Percentiles rank a stretch among this genome's conserved stretches.
Evolutionary conservation across 805 yeast genomes (phyloP).

Genomic region (Ogataea angusta): DNA sequence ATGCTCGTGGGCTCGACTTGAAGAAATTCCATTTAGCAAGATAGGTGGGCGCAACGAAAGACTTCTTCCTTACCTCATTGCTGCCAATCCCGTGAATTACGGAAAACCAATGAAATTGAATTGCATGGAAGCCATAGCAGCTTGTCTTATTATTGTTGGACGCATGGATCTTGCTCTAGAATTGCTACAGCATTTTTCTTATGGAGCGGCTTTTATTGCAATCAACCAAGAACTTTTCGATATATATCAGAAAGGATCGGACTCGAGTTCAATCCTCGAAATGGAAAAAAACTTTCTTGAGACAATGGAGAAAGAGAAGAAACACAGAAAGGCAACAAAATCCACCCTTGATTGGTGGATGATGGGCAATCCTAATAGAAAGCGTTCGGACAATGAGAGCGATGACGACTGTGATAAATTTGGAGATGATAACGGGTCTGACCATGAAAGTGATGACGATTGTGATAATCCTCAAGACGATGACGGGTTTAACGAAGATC

Average conservation of each 20-base stretch:
- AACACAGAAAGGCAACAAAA: constrained; percentile 54
- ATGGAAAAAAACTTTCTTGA: constrained; percentile 79
- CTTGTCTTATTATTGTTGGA: constrained; percentile 93
- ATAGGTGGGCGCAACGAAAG: constrained; percentile 91
- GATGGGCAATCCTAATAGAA: constrained; percentile 72
- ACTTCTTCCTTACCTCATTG: constrained; percentile 84
- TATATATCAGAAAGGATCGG: constrained; percentile 75
- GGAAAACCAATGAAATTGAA: constrained; percentile 95
- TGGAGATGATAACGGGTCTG: constrained; percentile 20
- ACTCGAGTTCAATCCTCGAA: constrained; percentile 62
- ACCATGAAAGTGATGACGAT: constrained; percentile 18
- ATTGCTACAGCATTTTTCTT: constrained; percentile 75
- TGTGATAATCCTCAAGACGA: constrained; percentile 12
- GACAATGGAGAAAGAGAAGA: constrained; percentile 61
- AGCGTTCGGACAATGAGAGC: constrained; percentile 20
- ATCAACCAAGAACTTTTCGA: constrained; percentile 77
- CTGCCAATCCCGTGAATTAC: constrained; percentile 95
- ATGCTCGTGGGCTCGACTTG: constrained; percentile 98
- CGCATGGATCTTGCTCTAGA: constrained; percentile 83
- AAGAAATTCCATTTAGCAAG: constrained; percentile 89
- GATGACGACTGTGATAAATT: constrained; percentile 11
- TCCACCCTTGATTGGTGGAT: constrained; percentile 66
- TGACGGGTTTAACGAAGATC: constrained; percentile 26
- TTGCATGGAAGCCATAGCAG: constrained; percentile 97
- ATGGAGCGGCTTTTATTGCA: constrained; percentile 88